A percentile compares a stretch with the other conserved stretches of the same genome.
Conservation (phyloP, 176 grass and related monocot genomes). For the Triticum aestivum region IWGSC_CS_RefSeq_v2.1 NC_057802.1:594146746-594147245, state of each 20-base stretch:
- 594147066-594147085: constrained; percentile 59
- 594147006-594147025: constrained; percentile 26
- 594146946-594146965: too few relatives aligned
- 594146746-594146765: too few relatives aligned
- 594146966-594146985: background rate
- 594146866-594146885: too few relatives aligned
- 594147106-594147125: constrained; percentile 57
- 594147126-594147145: constrained; percentile 46
- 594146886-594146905: too few relatives aligned
- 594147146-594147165: constrained; percentile 52
- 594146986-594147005: constrained; percentile 22
- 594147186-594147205: background rate
- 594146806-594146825: too few relatives aligned
- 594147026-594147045: background rate
- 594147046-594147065: constrained; percentile 28
- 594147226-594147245: constrained; percentile 44
- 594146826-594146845: too few relatives aligned
- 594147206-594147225: constrained; percentile 57
- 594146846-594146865: too few relatives aligned
- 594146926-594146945: background rate
- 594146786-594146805: too few relatives aligned
- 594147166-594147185: background rate
- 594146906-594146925: background rate
- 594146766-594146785: too few relatives aligned
- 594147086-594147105: constrained; percentile 51